These are phyloP conservation scores for Microsporum audouinii DNA, from an alignment of 2,329 filamentous ascomycete species.

Conservation along the genomic window DNA sequence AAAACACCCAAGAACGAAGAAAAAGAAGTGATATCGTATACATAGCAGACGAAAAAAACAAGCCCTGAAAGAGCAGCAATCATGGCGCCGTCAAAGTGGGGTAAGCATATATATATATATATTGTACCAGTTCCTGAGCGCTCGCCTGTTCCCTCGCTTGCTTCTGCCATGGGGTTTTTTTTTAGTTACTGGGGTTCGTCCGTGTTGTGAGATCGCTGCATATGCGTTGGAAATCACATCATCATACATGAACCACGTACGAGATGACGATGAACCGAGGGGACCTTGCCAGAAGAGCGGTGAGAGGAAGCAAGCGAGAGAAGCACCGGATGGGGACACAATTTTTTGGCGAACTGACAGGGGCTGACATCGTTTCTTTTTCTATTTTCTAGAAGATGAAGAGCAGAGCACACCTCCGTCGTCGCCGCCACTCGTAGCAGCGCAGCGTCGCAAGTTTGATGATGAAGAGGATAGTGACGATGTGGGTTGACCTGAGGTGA, in stretches of 20 bases:
- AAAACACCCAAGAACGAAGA: neutral
- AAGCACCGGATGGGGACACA: neutral
- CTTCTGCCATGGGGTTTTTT: neutral
- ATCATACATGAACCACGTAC: slow-evolving; percentile 1
- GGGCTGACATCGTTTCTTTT: slow-evolving; percentile 3
- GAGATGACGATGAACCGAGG: neutral
- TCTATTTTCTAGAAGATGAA: slow-evolving; percentile 29
- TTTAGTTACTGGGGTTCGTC: neutral
- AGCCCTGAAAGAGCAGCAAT: slow-evolving; percentile 6
- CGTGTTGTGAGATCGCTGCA: neutral
- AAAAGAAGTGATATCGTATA: neutral
- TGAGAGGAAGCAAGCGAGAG: neutral
- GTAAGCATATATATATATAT: slow-evolving; percentile 21
- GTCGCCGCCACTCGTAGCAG: slow-evolving; percentile 35
- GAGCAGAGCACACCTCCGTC: slow-evolving; percentile 45
- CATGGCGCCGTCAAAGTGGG: slow-evolving; percentile 41
- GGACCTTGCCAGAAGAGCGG: neutral
- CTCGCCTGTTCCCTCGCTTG: neutral
- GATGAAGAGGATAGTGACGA: slow-evolving; percentile 81
- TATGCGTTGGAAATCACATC: slow-evolving; percentile 1
- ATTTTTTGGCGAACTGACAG: slow-evolving; percentile 2
- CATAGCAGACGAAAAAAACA: neutral
- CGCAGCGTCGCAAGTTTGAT: slow-evolving; percentile 62
- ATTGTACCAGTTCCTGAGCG: neutral
- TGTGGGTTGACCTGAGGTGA: slow-evolving; percentile 40